Evolutionary conservation across 441 rosid species (phyloP), one percentile per base, ranked within the genome.

Genomic region (Aquilaria agallochum): DNA sequence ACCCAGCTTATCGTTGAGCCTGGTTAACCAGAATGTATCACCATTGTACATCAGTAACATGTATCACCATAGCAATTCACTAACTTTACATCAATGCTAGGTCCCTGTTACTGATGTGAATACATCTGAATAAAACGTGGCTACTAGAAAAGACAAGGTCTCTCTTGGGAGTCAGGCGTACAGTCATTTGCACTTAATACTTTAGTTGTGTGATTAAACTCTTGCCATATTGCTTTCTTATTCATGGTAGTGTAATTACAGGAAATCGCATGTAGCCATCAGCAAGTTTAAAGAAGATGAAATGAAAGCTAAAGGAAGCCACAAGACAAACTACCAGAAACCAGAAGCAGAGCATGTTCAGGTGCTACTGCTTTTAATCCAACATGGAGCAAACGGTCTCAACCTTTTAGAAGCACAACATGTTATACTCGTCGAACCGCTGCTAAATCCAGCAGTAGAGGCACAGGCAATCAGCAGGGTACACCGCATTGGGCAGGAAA

Each of bases 381-480:
- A 91, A 61, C 97, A 94, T 75, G 99, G 97, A 59, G 99, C 99
- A 31, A 94, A 94, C 58, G 99, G 99, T 49, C 96, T 94, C 56
- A 94, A 94, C 70, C 97, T 94, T 59, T 78, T 94, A 67, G 99
- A 94, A 78, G 97, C 99, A 64, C 88, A 86, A 67, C 99, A 91
- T 72, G 99, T 94, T 62, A 78, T 94, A 73, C 90, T 94, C 44
- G 96, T 94, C 46, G 99, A 94, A 72, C 99, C 99, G 13, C 78
- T 94, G 59, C 85, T 94, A 65, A 91, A 91, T 76, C 99, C 99
- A 2, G 99, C 99, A 59, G 91, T 87, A 27, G 97, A 94, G 76
- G 94, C 99, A 53, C 99, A 94, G 80, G 97, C 99, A 64, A 88
- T 94, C 63, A 83, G 97, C 64, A 81, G 99, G 59, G 92, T 94